A percentile compares a stretch with the other conserved stretches of the same genome.
Evolutionary conservation across 345 rosid genomes (phyloP).

Genomic region (Camelina neglecta): DNA sequence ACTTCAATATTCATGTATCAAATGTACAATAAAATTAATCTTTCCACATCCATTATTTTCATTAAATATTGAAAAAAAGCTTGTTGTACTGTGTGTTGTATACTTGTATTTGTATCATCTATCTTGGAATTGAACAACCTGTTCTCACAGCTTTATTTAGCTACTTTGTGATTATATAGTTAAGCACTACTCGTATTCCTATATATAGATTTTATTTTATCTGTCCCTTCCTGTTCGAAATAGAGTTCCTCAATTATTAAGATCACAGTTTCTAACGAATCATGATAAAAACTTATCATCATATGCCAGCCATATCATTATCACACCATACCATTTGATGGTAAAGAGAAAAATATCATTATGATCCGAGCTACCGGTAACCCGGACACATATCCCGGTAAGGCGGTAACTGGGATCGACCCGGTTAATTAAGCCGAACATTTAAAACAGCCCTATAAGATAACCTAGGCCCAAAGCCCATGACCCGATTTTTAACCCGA

Average conservation of each 20-base stretch:
- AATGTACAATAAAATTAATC: background rate
- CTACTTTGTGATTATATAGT: background rate
- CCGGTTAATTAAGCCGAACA: background rate
- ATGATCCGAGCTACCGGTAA: background rate
- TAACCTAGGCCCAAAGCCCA: slow-evolving; percentile 23
- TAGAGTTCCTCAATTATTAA: background rate
- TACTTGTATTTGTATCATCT: background rate
- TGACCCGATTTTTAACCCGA: slow-evolving; percentile 8
- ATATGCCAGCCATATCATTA: background rate
- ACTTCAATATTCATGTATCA: slow-evolving; percentile 4
- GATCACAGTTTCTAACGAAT: background rate
- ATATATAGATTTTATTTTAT: background rate
- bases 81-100: background rate
- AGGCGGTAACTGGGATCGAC: background rate
- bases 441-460: background rate
- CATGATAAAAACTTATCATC: background rate
- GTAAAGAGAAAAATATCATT: background rate
- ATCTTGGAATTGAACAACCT: background rate
- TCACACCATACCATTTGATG: background rate
- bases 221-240: background rate
- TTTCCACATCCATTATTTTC: background rate
- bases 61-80: background rate
- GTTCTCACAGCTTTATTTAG: background rate
- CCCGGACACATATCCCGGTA: background rate
- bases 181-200: background rate